Evolutionary conservation across 768 basidiomycete species (phyloP), one percentile per base, ranked within the genome.

Genomic region (Kwoniella sp.): DNA sequence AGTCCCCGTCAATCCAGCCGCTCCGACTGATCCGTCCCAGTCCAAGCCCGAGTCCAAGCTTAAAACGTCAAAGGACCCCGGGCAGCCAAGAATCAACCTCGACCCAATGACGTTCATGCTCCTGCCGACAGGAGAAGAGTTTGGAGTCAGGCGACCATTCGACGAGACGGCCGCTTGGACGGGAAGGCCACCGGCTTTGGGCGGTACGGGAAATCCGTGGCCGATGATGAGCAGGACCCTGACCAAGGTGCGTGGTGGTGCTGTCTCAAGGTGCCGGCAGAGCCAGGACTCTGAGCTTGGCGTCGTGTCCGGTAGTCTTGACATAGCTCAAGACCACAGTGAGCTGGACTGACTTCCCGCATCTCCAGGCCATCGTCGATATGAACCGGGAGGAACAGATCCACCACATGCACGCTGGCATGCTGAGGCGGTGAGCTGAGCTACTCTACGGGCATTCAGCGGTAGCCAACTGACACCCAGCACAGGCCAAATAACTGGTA

Each of bases 221-320:
- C 68, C 68, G 8, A 70, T 63, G 63, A 70, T 70, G 68, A 70
- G 68, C 46, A 32, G 68, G 52, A 67, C 68, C 10, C 62, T 70
- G 65, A 62, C 68, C 1, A 60, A 67, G 47, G 68, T 70, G 46
- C 57, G 65, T 57, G 15, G n/a, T 9, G n/a, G 26, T 28, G 5
- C 5, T 3, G 29, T 26, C 39, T 23, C 20, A 20, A 27, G 28
- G 25, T n/a, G n/a, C n/a, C n/a, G n/a, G n/a, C n/a, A n/a, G n/a
- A n/a, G n/a, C n/a, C n/a, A n/a, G n/a, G n/a, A n/a, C n/a, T n/a
- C n/a, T n/a, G n/a, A n/a, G n/a, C n/a, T n/a, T n/a, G n/a, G n/a
- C n/a, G n/a, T n/a, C n/a, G n/a, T n/a, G n/a, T n/a, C n/a, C n/a
- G n/a, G 9, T 32, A 32, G 31, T 32, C 17, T 26, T 12, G 27